Conservation (phyloP, 2,329 filamentous ascomycete species). For the Rhynchosporium graminicola region DNA sequence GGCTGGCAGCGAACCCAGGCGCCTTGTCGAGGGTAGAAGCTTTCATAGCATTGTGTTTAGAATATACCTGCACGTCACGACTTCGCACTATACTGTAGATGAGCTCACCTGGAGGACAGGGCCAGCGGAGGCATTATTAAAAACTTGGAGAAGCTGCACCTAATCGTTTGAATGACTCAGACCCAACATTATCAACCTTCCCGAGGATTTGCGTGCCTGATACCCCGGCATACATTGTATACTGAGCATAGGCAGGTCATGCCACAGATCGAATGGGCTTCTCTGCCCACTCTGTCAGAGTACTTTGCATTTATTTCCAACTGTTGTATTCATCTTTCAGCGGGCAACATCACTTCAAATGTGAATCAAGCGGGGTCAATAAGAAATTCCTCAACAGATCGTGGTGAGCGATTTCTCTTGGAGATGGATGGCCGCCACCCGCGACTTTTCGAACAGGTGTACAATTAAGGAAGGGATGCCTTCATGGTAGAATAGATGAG, state of each 20-base stretch:
- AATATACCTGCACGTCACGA: constrained; percentile 55
- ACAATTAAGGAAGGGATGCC: constrained; percentile 44
- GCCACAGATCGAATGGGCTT: constrained; percentile 14
- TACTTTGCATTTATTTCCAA: constrained; percentile 3
- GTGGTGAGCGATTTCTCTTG: constrained; percentile 26
- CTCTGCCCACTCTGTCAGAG: constrained; percentile 12
- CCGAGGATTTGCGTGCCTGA: constrained; percentile 45
- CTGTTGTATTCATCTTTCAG: neutral
- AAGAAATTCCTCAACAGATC: constrained; percentile 1
- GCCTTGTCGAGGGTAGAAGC: constrained; percentile 52
- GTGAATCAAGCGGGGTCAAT: constrained; percentile 1
- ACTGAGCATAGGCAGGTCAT: constrained; percentile 37
- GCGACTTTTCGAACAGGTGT: constrained; percentile 38
- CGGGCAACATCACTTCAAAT: constrained; percentile 5
- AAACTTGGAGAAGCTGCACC: constrained; percentile 53
- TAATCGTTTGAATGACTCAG: constrained; percentile 49
- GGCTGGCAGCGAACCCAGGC: constrained; percentile 51
- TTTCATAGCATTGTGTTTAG: constrained; percentile 55
- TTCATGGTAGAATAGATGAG: constrained; percentile 39
- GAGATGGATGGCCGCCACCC: constrained; percentile 35
- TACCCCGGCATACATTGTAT: constrained; percentile 49
- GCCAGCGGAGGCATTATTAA: constrained; percentile 52
- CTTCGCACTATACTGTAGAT: constrained; percentile 48
- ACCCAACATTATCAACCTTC: constrained; percentile 40
- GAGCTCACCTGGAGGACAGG: constrained; percentile 47